Evolutionary conservation across 148 eudicot species (phyloP), one percentile per base, ranked within the genome.

Genomic region (Persicaria tinctoria): DNA sequence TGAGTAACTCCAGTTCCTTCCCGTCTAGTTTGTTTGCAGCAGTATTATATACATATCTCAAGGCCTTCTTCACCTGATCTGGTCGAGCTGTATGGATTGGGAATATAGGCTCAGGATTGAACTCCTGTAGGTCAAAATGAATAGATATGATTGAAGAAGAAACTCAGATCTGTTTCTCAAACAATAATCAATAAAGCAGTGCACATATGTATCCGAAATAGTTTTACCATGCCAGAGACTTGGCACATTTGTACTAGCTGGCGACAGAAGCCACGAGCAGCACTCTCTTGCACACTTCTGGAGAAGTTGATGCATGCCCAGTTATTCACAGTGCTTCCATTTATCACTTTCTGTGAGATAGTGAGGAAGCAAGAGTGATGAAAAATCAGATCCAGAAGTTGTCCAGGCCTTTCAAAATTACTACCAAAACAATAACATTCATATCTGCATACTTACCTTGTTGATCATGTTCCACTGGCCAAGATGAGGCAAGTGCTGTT

Each of bases 391-490:
- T 66, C 6, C 17, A 66, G 47, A 64, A 38, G 17, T 66, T 41
- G 70, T 44, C 11, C 63, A 57, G 9, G 17, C 48, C 12, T 66
- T 66, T 38, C 48, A 66, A 32, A 13, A 66, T 32, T 44, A 66
- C 16, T 63, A 70, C 38, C 54, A n/a, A 27, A 38, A 73, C 46
- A 41, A 64, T 14, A 70, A 2, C 11, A 32, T 45, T 68, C 57
- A 66, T 4, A 49, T 45, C 8, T 6, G 27, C 6, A 44, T 38
- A 74, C 17, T 32, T 83, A 85, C 96, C 90, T 90, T 90, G 83
- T 90, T 90, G 54, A 83, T 80, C 96, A 90, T 90, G 72, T 90
- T 90, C 96, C 96, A 90, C 77, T 90, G 96, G 69, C 96, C 96
- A 74, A 85, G 88, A 78, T 88, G 89, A 12, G 96, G 96, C 53